phyloP scores from a whole-genome alignment of 805 yeast species.

The Saturnispora ahearnii region DNA sequence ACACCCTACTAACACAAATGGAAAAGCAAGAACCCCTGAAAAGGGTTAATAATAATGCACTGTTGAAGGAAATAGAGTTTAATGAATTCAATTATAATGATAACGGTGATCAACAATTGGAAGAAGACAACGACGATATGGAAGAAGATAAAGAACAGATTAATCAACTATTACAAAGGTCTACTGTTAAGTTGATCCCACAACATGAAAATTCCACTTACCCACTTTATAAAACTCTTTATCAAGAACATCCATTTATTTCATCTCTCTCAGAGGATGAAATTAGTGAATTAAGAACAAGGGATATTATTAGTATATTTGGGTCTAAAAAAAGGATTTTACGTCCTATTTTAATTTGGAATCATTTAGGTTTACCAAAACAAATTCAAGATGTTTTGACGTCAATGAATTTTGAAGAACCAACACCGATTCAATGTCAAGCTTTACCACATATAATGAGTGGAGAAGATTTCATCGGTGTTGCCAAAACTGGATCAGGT shows the following conservation, averaged over 20 bases:
- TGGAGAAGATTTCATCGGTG: conserved; percentile 85
- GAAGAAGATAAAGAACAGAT: conserved; percentile 30
- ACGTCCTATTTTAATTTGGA: conserved; percentile 67
- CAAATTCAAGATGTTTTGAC: conserved; percentile 45
- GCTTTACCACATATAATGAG: conserved; percentile 86
- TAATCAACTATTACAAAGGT: conserved; percentile 30
- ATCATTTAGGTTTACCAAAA: conserved; percentile 69
- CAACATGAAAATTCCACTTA: conserved; percentile 37
- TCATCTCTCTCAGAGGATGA: conserved; percentile 42
- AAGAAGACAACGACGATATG: conserved; percentile 23
- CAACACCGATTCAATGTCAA: conserved; percentile 87
- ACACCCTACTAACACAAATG: conserved; percentile 8
- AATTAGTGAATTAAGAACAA: conserved; percentile 42
- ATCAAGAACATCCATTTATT: conserved; percentile 50
- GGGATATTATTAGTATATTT: conserved; percentile 59
- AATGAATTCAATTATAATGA: conserved; percentile 2
- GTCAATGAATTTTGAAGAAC: conserved; percentile 43
- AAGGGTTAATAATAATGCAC: neutral
- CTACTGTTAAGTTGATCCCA: conserved; percentile 43
- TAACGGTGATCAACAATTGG: neutral
- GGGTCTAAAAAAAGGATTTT: conserved; percentile 42
- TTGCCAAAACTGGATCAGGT: conserved; percentile 96
- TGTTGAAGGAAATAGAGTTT: neutral
- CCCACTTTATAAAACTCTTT: conserved; percentile 54
- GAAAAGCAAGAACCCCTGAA: conserved; percentile 4